Base-by-base conservation (phyloP, 2,329 filamentous ascomycete genomes). In the Gaeumannomyces sp. region DNA sequence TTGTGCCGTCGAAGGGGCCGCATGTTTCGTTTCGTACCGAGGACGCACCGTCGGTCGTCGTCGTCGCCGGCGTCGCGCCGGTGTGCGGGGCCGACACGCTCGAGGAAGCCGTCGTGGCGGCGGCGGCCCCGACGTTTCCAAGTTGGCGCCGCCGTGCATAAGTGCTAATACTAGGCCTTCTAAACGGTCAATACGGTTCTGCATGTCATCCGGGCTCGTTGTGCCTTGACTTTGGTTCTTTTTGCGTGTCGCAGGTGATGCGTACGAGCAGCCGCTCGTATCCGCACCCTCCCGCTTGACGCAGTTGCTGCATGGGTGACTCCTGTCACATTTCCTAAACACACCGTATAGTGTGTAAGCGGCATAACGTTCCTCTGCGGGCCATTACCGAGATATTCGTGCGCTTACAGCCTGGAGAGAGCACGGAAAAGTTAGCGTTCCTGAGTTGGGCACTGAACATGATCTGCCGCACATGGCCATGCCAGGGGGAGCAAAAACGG, bases 131-230 rank as follows among this genome's bases (percentile, higher is more conserved):
- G 75, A 71, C 14, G 78, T 72, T 61, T 85, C 81, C 64, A 82
- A 72, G 64, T 79, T 80, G 68, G 84, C 79, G 65, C 92, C 92
- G 75, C 91, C 93, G 73, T 94, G 94, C 94, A 98, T 97, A 73
- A 98, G 78, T 33, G 92, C 96, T 69, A 98, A 79, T 67, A 98
- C 94, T 75, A 98, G 80, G 71, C 91, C 90, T 83, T 98, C 94
- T 69, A 98, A 83, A 71, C 94, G 87, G 80, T 98, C 93, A 79
- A 98, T 98, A 75, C 95, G 90, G 74, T 96, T 96, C 80, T 98
- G 94, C 94, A 98, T 97, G 77, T 97, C 94, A 83, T 97, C 93
- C 62, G 94, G 92, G 70, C 77, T 87, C 64, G 83, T 78, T 71
- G 83, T 77, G 66, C 75, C 83, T 82, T 78, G 85, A 78, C 78